These are phyloP conservation scores for Spinellus fusiger DNA, from an alignment of 192 early-diverging fungal species.

Conservation along the genomic window DNA sequence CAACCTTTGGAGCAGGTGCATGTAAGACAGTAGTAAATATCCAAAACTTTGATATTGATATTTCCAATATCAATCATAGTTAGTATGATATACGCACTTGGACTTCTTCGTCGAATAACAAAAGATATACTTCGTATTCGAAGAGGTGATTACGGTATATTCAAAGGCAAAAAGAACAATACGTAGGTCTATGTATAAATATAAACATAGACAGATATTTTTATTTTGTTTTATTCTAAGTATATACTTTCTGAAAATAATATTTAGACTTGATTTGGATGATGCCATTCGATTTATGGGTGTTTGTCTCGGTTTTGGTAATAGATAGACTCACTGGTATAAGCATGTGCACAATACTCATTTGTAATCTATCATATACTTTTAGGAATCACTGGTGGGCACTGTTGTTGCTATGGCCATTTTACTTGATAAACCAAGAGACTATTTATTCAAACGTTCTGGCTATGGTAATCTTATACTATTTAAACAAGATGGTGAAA, in stretches of 20 bases:
- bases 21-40: conserved; percentile 1
- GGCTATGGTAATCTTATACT: conserved; percentile 10
- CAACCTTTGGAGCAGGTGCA: conserved; percentile 19
- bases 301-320: conserved; percentile 31
- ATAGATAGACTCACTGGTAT: not conserved
- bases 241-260: not conserved
- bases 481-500: not conserved
- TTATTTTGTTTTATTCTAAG: not conserved
- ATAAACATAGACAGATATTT: no score
- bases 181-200: no score
- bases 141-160: conserved; percentile 26
- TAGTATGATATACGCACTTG: conserved; percentile 20
- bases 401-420: conserved; percentile 9
- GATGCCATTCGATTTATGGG: conserved; percentile 33
- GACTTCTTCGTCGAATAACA: conserved; percentile 25
- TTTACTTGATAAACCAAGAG: conserved; percentile 12
- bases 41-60: not conserved
- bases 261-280: conserved; percentile 25
- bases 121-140: conserved; percentile 28
- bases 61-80: conserved; percentile 10
- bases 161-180: conserved; percentile 33
- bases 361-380: not conserved
- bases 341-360: not conserved
- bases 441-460: conserved; percentile 13
- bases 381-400: conserved; percentile 32